Evolutionary conservation across 2,329 filamentous ascomycete species (phyloP).

Genomic region (Seiridium cupressi): DNA sequence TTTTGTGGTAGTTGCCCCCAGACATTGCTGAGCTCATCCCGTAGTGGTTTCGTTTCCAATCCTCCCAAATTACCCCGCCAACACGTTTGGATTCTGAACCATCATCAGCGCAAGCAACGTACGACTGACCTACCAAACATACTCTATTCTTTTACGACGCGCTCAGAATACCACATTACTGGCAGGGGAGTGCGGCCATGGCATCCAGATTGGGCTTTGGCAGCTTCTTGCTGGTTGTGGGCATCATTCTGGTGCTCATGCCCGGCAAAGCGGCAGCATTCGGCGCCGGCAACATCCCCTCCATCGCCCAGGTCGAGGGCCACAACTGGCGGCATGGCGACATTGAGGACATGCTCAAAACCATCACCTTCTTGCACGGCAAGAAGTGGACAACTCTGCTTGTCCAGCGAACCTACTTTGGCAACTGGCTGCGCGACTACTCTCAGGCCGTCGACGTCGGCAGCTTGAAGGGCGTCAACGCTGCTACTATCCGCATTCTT

Average conservation of each 20-base stretch:
- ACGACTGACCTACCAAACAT: neutral
- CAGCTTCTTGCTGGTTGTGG: constrained; percentile 51
- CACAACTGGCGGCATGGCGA: constrained; percentile 73
- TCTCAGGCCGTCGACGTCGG: constrained; percentile 81
- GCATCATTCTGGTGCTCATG: constrained; percentile 54
- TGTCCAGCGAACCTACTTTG: constrained; percentile 78
- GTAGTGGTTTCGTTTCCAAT: neutral
- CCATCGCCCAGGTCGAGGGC: constrained; percentile 60
- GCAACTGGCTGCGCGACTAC: constrained; percentile 85
- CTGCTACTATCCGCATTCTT: constrained; percentile 74
- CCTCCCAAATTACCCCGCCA: neutral
- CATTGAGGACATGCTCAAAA: constrained; percentile 80
- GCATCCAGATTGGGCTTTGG: constrained; percentile 45
- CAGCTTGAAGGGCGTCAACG: constrained; percentile 74
- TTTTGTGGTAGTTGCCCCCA: no score
- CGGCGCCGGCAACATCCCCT: constrained; percentile 71
- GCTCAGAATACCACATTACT: no score
- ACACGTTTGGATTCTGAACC: neutral
- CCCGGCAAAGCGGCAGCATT: constrained; percentile 59
- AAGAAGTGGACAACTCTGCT: constrained; percentile 84
- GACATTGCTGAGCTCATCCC: neutral
- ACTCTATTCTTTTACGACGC: neutral
- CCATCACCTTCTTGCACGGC: constrained; percentile 71
- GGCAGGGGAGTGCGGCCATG: constrained; percentile 32
- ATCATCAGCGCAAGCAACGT: neutral